Evolutionary conservation across 768 basidiomycete species (phyloP), one percentile per base, ranked within the genome.

Genomic region (Daedaleopsis sinensis): DNA sequence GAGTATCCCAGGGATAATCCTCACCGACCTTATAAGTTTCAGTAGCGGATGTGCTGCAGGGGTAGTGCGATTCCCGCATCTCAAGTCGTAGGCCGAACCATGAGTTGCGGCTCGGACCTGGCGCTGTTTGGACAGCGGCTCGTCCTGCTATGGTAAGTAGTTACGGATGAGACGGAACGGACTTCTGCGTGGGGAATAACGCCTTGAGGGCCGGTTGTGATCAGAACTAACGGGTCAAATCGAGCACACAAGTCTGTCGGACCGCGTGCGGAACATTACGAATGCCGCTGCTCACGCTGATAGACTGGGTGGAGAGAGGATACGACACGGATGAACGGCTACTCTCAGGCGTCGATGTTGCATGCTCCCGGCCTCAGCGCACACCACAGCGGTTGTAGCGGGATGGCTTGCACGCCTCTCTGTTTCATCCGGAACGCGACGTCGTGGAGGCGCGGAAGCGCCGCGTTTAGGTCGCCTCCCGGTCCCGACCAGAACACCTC

Each of bases 401-500:
- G 72, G 55, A 84, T 83, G 6, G 88, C 85, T 9, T 75, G 71
- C 5, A 91, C 75, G 7, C 89, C 89, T 21, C 87, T 75, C 67
- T 83, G 79, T 5, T 83, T 81, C 76, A 90, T 80, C 36, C 89
- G 75, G 72, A 81, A 87, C 13, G 80, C 74, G 21, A 89, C 52
- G 60, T 90, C 89, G 67, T 91, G 87, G 62, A 93, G 72, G 1
- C 91, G 81, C 35, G 86, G 81, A 9, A 90, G 72, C 4, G 89
- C 90, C n/a, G 78, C 70, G 2, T 55, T 72, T 10, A 67, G 64
- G 49, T 71, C 62, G 48, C 39, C 63, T 39, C 19, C 65, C 35
- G 21, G 82, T 65, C 90, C 89, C 1, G 82, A 85, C 90, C 91
- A 93, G 72, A 90, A 92, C 16, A 91, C 69, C 77, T 93, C 91